phyloP scores from a whole-genome alignment of 129 eudicot genomes.

The Scalesia atractyloides region DNA sequence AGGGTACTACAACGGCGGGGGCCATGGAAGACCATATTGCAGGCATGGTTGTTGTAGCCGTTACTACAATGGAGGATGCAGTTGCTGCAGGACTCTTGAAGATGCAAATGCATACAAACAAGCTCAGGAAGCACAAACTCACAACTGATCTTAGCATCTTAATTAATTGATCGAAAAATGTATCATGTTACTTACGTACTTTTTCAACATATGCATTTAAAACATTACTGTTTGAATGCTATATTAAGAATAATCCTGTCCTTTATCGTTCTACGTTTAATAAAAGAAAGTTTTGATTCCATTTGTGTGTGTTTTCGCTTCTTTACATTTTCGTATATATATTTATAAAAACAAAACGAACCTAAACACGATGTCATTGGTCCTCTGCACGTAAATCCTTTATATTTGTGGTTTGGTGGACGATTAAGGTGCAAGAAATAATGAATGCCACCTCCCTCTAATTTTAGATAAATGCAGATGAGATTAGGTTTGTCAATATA shows the following conservation, averaged over 20 bases:
- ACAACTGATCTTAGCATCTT: constrained; percentile 26
- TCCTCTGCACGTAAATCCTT: too few relatives aligned
- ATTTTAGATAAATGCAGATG: too few relatives aligned
- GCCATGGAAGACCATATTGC: constrained; percentile 28
- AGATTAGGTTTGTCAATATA: too few relatives aligned
- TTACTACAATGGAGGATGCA: constrained; percentile 34
- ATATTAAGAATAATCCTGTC: neutral
- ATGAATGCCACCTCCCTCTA: too few relatives aligned
- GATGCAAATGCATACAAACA: constrained; percentile 37
- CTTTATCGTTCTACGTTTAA: neutral
- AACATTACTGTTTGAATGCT: neutral
- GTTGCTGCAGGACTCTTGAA: constrained; percentile 33
- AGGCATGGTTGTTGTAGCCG: constrained; percentile 35
- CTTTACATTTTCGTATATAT: too few relatives aligned
- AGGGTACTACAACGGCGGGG: constrained; percentile 20
- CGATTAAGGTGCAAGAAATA: too few relatives aligned
- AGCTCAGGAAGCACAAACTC: constrained; percentile 27
- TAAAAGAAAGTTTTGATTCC: neutral
- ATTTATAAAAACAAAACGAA: too few relatives aligned
- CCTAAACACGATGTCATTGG: too few relatives aligned
- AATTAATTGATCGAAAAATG: constrained; percentile 2
- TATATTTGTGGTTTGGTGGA: too few relatives aligned
- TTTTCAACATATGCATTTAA: neutral
- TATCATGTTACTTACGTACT: constrained; percentile 2
- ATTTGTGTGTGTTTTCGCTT: too few relatives aligned